Evolutionary conservation across 768 basidiomycete genomes (phyloP).

Genomic region (Russula earlei): DNA sequence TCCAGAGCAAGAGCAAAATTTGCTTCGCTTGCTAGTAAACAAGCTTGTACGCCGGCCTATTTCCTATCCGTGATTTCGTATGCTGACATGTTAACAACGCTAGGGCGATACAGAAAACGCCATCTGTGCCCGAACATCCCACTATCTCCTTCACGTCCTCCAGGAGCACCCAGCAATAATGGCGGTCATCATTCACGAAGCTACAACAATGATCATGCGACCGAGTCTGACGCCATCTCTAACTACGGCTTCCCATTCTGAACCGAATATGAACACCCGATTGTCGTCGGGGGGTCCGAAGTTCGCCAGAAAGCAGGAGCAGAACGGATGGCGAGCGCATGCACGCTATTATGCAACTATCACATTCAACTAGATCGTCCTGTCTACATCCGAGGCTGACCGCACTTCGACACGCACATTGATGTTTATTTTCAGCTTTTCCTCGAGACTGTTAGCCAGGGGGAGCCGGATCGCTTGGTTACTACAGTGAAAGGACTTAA

Average conservation of each 20-base stretch:
- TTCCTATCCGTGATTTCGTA: not conserved
- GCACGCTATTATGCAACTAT: constrained; percentile 87
- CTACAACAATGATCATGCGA: constrained; percentile 67
- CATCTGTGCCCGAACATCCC: constrained; percentile 82
- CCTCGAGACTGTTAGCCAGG: constrained; percentile 71
- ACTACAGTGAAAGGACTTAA: constrained; percentile 31
- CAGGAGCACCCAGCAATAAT: constrained; percentile 95
- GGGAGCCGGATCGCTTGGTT: constrained; percentile 33
- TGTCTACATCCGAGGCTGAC: constrained; percentile 50
- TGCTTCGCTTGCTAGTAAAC: constrained; percentile 85
- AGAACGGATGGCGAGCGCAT: constrained; percentile 51
- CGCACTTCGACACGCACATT: constrained; percentile 65
- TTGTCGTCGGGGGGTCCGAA: constrained; percentile 35
- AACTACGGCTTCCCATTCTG: constrained; percentile 3
- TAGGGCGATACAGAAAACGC: constrained; percentile 86
- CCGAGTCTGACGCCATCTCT: constrained; percentile 36
- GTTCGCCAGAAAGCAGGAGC: constrained; percentile 23
- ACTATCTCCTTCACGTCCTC: constrained; percentile 80
- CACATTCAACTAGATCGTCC: constrained; percentile 88
- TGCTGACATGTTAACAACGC: not conserved
- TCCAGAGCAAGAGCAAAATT: constrained; percentile 96
- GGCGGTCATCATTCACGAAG: constrained; percentile 76
- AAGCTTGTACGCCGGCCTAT: constrained; percentile 56
- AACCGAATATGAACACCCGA: constrained; percentile 39
- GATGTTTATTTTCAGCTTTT: constrained; percentile 91